phyloP scores from a whole-genome alignment of 2,329 filamentous ascomycete genomes.

The Penicillium janthinellum region DNA sequence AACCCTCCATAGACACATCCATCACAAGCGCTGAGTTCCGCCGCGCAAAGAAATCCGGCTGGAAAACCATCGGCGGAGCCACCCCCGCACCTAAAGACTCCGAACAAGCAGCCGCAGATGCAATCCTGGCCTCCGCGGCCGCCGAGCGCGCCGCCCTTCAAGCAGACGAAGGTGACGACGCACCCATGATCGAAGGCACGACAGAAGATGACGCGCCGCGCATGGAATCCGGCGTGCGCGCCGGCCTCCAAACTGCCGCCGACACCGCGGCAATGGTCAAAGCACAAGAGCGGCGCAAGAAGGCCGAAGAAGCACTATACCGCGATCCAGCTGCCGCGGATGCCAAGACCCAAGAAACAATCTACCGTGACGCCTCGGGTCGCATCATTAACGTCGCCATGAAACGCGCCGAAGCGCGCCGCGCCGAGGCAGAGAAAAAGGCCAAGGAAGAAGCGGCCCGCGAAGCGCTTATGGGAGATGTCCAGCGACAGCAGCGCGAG shows the following conservation, averaged over 20 bases:
- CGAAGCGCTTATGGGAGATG: slow-evolving; percentile 78
- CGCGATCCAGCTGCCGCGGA: slow-evolving; percentile 43
- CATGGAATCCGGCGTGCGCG: slow-evolving; percentile 86
- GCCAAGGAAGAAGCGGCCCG: slow-evolving; percentile 65
- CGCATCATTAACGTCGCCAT: slow-evolving; percentile 91
- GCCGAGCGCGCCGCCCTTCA: slow-evolving; percentile 63
- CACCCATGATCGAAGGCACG: slow-evolving; percentile 44
- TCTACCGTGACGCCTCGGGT: slow-evolving; percentile 93
- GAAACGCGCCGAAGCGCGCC: slow-evolving; percentile 83
- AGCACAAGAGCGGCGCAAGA: slow-evolving; percentile 60
- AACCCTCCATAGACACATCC: slow-evolving; percentile 33
- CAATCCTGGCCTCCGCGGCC: slow-evolving; percentile 72
- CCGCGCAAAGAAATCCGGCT: slow-evolving; percentile 74
- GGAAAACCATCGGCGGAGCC: slow-evolving; percentile 68
- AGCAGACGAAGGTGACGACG: slow-evolving; percentile 53
- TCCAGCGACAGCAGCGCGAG: slow-evolving; percentile 71
- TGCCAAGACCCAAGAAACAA: slow-evolving; percentile 70
- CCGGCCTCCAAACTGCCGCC: slow-evolving; percentile 81
- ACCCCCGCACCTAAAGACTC: slow-evolving; percentile 9
- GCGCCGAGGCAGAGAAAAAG: slow-evolving; percentile 72
- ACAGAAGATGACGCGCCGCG: slow-evolving; percentile 48
- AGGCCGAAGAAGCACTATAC: slow-evolving; percentile 47
- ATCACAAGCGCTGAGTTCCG: slow-evolving; percentile 58
- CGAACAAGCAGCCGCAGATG: slow-evolving; percentile 70
- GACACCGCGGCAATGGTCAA: slow-evolving; percentile 73